Percentiles rank a stretch among this genome's conserved stretches.
These are phyloP conservation scores for Diaporthe eres DNA, from an alignment of 2,329 filamentous ascomycete species.

Conservation along the genomic window DNA sequence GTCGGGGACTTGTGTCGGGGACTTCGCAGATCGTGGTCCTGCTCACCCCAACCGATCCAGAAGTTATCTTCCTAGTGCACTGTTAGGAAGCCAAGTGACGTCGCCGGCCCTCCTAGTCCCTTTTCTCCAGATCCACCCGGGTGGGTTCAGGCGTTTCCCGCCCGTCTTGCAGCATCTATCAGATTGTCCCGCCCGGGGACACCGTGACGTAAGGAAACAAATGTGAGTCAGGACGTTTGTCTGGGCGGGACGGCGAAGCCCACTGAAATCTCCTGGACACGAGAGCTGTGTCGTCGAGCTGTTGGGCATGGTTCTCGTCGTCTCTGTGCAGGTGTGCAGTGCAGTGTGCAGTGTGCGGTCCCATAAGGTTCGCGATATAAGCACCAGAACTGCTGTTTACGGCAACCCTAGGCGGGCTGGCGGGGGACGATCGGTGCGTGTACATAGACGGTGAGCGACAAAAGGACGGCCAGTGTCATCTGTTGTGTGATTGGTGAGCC, in stretches of 20 bases:
- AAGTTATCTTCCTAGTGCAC: slow-evolving; percentile 31
- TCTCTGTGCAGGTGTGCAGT: too few species aligned
- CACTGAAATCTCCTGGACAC: background rate
- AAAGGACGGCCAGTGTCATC: background rate
- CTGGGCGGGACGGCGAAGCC: slow-evolving; percentile 1
- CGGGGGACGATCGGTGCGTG: background rate
- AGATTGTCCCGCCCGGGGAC: slow-evolving; percentile 12
- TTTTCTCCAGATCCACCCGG: slow-evolving; percentile 17
- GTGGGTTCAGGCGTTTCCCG: slow-evolving; percentile 22
- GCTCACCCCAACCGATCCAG: slow-evolving; percentile 24
- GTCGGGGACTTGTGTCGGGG: background rate
- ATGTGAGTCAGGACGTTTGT: slow-evolving; percentile 25
- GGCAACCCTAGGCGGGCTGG: background rate
- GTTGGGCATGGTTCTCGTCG: background rate
- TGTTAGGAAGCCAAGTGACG: slow-evolving; percentile 17
- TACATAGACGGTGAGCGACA: slow-evolving; percentile 23
- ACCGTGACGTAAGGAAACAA: slow-evolving; percentile 23
- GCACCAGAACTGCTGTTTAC: background rate
- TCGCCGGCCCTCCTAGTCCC: slow-evolving; percentile 16
- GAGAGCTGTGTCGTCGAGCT: background rate
- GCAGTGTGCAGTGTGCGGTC: background rate
- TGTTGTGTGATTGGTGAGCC: slow-evolving; percentile 19
- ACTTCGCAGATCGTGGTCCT: slow-evolving; percentile 22
- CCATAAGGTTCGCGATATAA: background rate
- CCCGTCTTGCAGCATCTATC: slow-evolving; percentile 1